Evolutionary conservation across 225 moss, liverwort and hornwort genomes (phyloP).

Genomic region (Polytrichum commune): DNA sequence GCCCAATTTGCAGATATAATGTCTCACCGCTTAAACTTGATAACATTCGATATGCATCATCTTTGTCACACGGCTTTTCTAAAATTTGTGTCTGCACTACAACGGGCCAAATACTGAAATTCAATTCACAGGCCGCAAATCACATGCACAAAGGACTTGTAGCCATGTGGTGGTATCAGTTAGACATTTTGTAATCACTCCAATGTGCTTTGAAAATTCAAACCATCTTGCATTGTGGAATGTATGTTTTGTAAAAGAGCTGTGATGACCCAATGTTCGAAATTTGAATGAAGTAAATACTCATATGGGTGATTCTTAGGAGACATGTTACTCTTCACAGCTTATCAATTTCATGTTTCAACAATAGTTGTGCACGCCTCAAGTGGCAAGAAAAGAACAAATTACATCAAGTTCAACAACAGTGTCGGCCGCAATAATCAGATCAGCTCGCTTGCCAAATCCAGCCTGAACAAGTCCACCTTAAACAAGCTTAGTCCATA

Average conservation of each 20-base stretch:
- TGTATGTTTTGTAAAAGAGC: no score
- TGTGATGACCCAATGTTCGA: no score
- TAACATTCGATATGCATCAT: constrained; percentile 84
- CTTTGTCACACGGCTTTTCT: constrained; percentile 81
- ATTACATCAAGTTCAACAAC: constrained; percentile 93
- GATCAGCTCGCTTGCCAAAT: constrained; percentile 62
- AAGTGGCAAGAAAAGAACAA: neutral
- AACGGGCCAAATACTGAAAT: constrained; percentile 7
- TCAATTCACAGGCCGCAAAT: constrained; percentile 1
- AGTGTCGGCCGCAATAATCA: constrained; percentile 94
- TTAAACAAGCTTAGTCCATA: constrained; percentile 7
- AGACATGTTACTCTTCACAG: no score
- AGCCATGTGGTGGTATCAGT: no score
- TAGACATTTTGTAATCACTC: no score
- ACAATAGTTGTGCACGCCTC: neutral
- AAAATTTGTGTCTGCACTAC: constrained; percentile 62
- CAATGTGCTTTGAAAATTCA: no score
- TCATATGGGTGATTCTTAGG: no score
- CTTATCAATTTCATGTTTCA: no score
- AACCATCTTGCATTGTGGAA: no score
- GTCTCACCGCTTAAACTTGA: constrained; percentile 81
- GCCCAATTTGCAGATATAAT: neutral
- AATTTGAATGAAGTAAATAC: no score
- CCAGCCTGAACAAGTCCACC: constrained; percentile 37
- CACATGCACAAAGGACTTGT: neutral